Evolutionary conservation across 305 asterid genomes (phyloP).

Genomic region (Euphrasia arctica): DNA sequence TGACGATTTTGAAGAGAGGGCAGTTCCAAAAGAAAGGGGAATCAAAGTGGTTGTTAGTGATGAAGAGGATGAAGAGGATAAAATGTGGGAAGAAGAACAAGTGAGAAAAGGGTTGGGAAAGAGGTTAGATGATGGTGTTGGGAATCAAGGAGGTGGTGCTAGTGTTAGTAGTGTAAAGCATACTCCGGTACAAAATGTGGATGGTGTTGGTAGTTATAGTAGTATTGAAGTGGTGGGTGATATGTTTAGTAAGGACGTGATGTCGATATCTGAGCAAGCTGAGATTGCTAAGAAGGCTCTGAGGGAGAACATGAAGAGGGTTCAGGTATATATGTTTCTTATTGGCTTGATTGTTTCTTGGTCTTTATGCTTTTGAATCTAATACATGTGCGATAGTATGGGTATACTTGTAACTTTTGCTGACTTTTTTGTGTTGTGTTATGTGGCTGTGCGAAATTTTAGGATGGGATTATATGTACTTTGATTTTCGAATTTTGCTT

Average conservation of each 20-base stretch:
- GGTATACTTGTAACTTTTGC: neutral
- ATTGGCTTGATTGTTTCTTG: conserved; percentile 12
- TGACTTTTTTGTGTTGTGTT: neutral
- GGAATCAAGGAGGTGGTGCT: conserved; percentile 35
- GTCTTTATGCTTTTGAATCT: neutral
- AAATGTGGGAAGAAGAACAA: conserved; percentile 96
- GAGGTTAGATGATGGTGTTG: conserved; percentile 69
- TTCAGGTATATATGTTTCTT: conserved; percentile 52
- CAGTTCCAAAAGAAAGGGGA: conserved; percentile 36
- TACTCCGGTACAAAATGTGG: conserved; percentile 38
- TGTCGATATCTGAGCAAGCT: conserved; percentile 70
- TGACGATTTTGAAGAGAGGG: conserved; percentile 70
- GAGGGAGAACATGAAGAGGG: conserved; percentile 54
- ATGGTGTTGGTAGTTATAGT: conserved; percentile 31
- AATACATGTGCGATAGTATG: neutral
- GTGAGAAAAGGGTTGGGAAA: conserved; percentile 92
- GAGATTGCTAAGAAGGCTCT: conserved; percentile 78
- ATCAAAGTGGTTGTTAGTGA: conserved; percentile 35
- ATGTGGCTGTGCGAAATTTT: neutral
- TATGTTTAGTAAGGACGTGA: conserved; percentile 41
- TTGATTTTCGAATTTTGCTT: too few relatives aligned
- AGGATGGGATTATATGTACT: too few relatives aligned
- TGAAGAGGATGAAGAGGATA: conserved; percentile 88
- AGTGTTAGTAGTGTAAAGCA: conserved; percentile 39
- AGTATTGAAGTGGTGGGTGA: conserved; percentile 53